Evolutionary conservation across 1,284 basidiomycete species (phyloP).

Genomic region (Pseudozyma thailandica): DNA sequence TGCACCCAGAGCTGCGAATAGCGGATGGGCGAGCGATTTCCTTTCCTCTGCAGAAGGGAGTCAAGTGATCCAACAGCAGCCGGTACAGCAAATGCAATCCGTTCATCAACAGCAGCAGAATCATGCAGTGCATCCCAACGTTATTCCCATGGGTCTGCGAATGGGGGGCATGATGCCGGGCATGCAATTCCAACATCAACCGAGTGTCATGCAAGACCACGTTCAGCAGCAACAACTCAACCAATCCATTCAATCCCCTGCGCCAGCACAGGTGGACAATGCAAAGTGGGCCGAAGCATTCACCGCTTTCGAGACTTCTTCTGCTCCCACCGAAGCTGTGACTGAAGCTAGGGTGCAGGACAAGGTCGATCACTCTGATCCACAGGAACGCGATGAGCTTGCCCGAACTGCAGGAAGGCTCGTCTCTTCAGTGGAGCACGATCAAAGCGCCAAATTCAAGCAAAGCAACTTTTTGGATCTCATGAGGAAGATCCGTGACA

Average conservation of each 20-base stretch:
- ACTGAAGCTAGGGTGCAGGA: slow-evolving; percentile 8
- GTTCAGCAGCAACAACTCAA: slow-evolving; percentile 12
- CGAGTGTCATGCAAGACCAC: slow-evolving; percentile 25
- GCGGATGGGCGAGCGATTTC: slow-evolving; percentile 58
- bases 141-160: slow-evolving; percentile 33
- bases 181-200: slow-evolving; percentile 25
- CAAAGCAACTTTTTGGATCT: slow-evolving; percentile 87
- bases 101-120: slow-evolving; percentile 10
- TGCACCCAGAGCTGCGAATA: slow-evolving; percentile 16
- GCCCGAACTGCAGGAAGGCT: slow-evolving; percentile 68
- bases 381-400: slow-evolving; percentile 64
- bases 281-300: slow-evolving; percentile 63
- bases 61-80: slow-evolving; percentile 9
- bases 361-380: slow-evolving; percentile 31
- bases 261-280: slow-evolving; percentile 38
- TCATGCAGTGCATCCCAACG: slow-evolving; percentile 29
- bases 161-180: slow-evolving; percentile 32
- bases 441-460: slow-evolving; percentile 83
- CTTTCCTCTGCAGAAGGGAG: slow-evolving; percentile 30
- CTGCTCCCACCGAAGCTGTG: slow-evolving; percentile 7
- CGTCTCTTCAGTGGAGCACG: slow-evolving; percentile 70
- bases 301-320: slow-evolving; percentile 49
- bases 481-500: slow-evolving; percentile 85
- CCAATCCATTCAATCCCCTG: slow-evolving; percentile 8
- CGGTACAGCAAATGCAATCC: slow-evolving; percentile 24